Evolutionary conservation across 805 yeast genomes (phyloP), one percentile per base, ranked within the genome.

Genomic region (Jamesozyma rosinii): DNA sequence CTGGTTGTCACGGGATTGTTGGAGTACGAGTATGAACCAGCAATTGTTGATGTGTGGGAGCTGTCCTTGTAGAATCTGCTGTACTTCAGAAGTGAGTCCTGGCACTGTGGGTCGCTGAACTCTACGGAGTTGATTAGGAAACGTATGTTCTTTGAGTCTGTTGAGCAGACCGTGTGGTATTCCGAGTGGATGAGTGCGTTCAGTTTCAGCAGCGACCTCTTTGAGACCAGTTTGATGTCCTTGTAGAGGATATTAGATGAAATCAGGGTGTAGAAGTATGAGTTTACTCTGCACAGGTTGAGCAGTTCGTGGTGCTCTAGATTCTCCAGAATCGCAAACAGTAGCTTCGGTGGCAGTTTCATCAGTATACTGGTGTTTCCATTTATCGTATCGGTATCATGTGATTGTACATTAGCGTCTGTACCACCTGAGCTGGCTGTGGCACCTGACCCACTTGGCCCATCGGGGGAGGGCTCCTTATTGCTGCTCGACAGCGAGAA

Each of bases 61-160:
- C 44, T 46, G 21, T 46, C 50, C 22, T 47, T 49, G 31, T 58
- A 48, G 37, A 46, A 61, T 36, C 55, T 58, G 40, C 61, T 51
- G 41, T 61, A 61, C 45, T 61, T 61, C 42, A 60, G 47, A 9
- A 61, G 36, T 14, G 65, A 59, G 42, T 61, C 65, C 38, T 59
- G 64, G 35, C 58, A 60, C 38, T 55, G 56, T 4, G 66, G 66
- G 27, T 59, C 46, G 9, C 44, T 50, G 42, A 61, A 61, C 31
- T 59, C 61, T 14, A 59, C 49, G 13, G 57, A 44, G 19, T 49
- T 48, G 4, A 59, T 56, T 26, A 59, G 40, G 40, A 57, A 57
- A 27, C 66, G 48, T 4, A 51, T 49, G 39, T 58, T 58, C 3
- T 55, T 9, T 20, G 26, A 11, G 8, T 11, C n/a, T 8, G 14